A percentile compares a stretch with the other conserved stretches of the same genome.
These are phyloP conservation scores for Penicillium dipodomyicola DNA, from an alignment of 495 filamentous ascomycete genomes.

Conservation along the genomic window DNA sequence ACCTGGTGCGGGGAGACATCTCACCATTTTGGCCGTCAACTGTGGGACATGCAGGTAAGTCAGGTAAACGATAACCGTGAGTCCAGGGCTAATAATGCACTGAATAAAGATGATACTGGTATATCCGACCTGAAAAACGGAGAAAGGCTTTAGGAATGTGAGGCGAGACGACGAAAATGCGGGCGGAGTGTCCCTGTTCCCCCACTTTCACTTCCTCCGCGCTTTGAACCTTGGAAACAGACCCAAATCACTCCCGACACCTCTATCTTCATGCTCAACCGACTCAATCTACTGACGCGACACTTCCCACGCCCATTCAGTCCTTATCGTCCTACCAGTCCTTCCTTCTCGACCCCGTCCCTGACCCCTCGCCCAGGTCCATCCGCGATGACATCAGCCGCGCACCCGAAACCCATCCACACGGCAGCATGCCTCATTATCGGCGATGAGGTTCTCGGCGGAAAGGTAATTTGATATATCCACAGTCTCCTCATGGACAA, in stretches of 20 bases:
- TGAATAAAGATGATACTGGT: background rate
- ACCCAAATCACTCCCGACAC: background rate
- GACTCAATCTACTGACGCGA: constrained; percentile 68
- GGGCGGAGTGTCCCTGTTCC: constrained; percentile 26
- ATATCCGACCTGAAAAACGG: background rate
- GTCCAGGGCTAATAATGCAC: background rate
- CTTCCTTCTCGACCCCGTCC: constrained; percentile 40
- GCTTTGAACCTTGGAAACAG: constrained; percentile 4
- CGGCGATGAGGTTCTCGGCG: constrained; percentile 94
- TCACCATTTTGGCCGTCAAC: constrained; percentile 19
- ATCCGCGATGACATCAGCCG: constrained; percentile 56
- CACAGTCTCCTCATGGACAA: background rate
- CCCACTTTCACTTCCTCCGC: constrained; percentile 19
- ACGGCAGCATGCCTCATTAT: constrained; percentile 95
- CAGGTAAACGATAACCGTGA: background rate
- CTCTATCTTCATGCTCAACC: constrained; percentile 61
- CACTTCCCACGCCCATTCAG: constrained; percentile 66
- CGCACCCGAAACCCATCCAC: constrained; percentile 63
- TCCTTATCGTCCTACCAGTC: constrained; percentile 31
- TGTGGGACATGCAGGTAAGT: background rate
- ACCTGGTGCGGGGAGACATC: background rate
- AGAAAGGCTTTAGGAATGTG: constrained; percentile 12
- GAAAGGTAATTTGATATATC: constrained; percentile 62
- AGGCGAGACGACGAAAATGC: constrained; percentile 19
- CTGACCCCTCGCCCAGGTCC: constrained; percentile 22